phyloP scores from a whole-genome alignment of 1,284 basidiomycete species.

The Kwoniella shivajii region DNA sequence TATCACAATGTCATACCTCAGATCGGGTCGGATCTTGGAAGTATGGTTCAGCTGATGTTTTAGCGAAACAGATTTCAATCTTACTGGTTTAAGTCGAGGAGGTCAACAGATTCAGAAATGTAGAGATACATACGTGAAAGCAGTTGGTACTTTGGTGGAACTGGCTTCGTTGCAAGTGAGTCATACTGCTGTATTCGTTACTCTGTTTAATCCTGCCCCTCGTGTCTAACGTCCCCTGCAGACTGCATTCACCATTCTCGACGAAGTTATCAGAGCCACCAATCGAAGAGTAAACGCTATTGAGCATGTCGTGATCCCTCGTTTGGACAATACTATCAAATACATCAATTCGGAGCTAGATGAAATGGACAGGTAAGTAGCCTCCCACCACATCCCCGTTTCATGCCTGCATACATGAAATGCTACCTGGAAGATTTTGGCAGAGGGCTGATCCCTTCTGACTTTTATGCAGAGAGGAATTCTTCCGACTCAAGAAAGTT shows the following conservation, averaged over 20 bases:
- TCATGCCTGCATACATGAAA: not conserved
- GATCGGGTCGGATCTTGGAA: not conserved
- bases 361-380: constrained; percentile 79
- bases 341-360: constrained; percentile 96
- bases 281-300: constrained; percentile 99
- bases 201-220: not conserved
- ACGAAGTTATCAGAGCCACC: constrained; percentile 97
- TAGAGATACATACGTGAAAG: constrained; percentile 95
- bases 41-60: not conserved
- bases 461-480: constrained; percentile 66
- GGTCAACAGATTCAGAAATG: constrained; percentile 94
- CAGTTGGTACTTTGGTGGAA: constrained; percentile 94
- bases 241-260: constrained; percentile 97
- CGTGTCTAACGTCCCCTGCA: constrained; percentile 53
- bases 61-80: constrained; percentile 76
- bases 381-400: not conserved
- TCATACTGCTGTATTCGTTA: too few relatives aligned
- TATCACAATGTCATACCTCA: not conserved
- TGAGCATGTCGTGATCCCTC: constrained; percentile 95
- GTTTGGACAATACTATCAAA: constrained; percentile 94
- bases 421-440: not conserved
- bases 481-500: constrained; percentile 95
- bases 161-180: constrained; percentile 77
- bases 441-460: not conserved
- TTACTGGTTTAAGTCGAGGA: constrained; percentile 96